Base-by-base conservation (phyloP, 2,329 filamentous ascomycete species). In the Aphanoascus verrucosus region DNA sequence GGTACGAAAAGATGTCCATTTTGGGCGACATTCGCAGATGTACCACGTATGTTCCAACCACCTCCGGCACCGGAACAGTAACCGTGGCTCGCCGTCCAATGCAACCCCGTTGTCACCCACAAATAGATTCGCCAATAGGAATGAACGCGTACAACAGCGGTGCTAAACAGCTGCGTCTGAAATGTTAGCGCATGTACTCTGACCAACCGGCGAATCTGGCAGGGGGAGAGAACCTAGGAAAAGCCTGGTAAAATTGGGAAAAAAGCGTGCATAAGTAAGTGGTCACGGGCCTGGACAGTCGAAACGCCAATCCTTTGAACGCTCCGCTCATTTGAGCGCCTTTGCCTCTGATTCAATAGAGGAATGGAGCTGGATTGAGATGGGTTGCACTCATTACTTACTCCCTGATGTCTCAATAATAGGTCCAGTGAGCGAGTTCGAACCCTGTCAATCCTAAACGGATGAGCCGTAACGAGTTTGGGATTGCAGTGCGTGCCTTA, bases 121-220 rank as follows among this genome's bases (percentile, higher is more conserved):
- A 19, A 35, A n/a, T 32, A 28, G 23, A 19, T 14, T 42, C 19
- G 17, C 48, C 48, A 50, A 50, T 43, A 43, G 23, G 37, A 50
- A 35, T 40, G 12, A 40, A n/a, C n/a, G 37, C 12, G 14, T 17
- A 8, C 19, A 38, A 11, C 15, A 31, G 15, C 12, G 19, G n/a
- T 23, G 32, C 8, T 5, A 12, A 20, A 41, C 35, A 35, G 23
- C 37, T 23, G n/a, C 23, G 34, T 32, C 20, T 43, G 35, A 20
- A 42, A 43, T 34, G 15, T 15, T 50, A 50, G 48, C 17, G 48
- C 37, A 50, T 50, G 48, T 50, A n/a, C 15, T 37, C 19, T 50
- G 48, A 50, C 48, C 17, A 43, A 50, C 34, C 3, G 9, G 38
- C 37, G 19, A 50, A 34, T 2, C 14, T 28, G 32, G 23, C 37